Base-by-base conservation (phyloP, 176 grass and related monocot genomes). In the Saccharum spontaneum region DNA sequence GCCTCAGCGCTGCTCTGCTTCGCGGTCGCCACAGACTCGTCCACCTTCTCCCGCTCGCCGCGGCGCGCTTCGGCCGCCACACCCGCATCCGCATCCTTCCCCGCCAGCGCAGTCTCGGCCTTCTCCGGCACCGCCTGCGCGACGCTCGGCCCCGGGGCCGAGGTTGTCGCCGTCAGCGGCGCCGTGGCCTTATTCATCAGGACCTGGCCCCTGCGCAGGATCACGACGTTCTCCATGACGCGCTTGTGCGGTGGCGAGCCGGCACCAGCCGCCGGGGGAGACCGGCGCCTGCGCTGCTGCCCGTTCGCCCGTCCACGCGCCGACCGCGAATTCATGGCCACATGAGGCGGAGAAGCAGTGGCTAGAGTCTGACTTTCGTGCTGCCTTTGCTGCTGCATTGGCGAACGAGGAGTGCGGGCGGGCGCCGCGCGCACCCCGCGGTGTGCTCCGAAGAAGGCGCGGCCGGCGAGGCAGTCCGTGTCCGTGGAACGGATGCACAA, bases 191-290 rank as follows among this genome's bases (percentile, higher is more conserved):
- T 0, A 3, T 3, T 0, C 54, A 57, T 57, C 18, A 16, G 37
- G 38, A 38, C 9, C 62, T 10, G 37, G 36, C 44, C 46, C 46
- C 71, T 72, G 39, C 71, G 79, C 71, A 87, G 38, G 79, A 87
- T 69, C 62, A 82, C 71, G 26, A 76, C 78, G 37, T 60, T 26
- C 12, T 69, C 69, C 85, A 76, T 60, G 37, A 11, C 18, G 62
- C 12, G 45, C 33, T 41, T 77, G 17, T 63, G 63, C 64, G 39
- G 2, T 73, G 22, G 72, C 71, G 71, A 45, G 3, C 2, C 10
- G 30, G 1, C 28, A 4, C 1, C 50, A 6, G 3, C 10, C 46
- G 20, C 45, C 33, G n/a, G 14, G 33, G 15, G 20, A 9, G 63
- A 55, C 4, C 36, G 48, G 6, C 64, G 64, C 23, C 36, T 7